A percentile compares a stretch with the other conserved stretches of the same genome.
Conservation (phyloP, 306 rosid genomes). For the Cicer judaicum region DNA sequence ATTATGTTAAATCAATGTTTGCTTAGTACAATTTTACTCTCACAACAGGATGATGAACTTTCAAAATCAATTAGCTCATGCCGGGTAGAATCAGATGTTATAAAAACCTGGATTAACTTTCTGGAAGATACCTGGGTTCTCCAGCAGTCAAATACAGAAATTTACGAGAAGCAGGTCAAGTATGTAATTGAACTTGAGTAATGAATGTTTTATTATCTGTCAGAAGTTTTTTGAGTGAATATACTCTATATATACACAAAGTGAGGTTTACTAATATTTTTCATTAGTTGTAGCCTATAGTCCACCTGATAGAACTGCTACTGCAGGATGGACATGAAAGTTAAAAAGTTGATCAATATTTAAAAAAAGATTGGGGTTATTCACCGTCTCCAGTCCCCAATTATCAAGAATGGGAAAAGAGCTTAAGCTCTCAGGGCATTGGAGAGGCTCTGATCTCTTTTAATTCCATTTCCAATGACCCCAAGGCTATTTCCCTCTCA, state of each 20-base stretch:
- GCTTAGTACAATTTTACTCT: constrained; percentile 26
- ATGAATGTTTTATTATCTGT: constrained; percentile 21
- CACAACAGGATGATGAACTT: constrained; percentile 82
- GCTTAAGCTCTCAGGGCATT: constrained; percentile 1
- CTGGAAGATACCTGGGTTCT: constrained; percentile 97
- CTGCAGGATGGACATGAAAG: neutral
- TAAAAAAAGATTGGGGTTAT: neutral
- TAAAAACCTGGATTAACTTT: constrained; percentile 89
- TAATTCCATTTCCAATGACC: neutral
- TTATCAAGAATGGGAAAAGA: neutral
- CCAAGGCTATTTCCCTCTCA: neutral
- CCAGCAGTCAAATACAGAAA: constrained; percentile 69
- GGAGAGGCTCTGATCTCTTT: neutral
- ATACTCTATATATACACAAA: neutral
- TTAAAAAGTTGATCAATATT: neutral
- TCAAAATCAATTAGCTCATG: constrained; percentile 74
- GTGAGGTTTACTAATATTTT: constrained; percentile 1
- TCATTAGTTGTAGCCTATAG: neutral
- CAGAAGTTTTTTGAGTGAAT: constrained; percentile 18
- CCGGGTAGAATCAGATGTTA: constrained; percentile 77
- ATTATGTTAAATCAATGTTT: constrained; percentile 29
- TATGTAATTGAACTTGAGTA: constrained; percentile 52
- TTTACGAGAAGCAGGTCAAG: constrained; percentile 80
- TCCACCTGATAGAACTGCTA: neutral
- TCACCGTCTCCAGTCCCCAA: neutral